A percentile compares a stretch with the other conserved stretches of the same genome.
Conservation (phyloP, 495 filamentous ascomycete species). For the Penicillium samsonianum region DNA sequence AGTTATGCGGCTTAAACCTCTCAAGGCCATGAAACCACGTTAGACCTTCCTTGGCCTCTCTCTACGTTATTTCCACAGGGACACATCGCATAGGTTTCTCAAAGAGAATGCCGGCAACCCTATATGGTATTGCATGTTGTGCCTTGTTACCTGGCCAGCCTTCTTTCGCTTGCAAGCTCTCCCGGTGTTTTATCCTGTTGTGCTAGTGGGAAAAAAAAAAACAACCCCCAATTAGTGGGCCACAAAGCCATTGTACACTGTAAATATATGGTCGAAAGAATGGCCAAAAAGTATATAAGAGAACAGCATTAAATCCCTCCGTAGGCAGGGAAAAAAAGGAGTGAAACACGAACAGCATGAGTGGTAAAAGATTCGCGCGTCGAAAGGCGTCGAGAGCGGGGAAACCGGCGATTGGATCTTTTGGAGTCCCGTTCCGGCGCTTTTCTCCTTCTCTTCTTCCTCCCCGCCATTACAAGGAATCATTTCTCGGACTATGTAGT, state of each 20-base stretch:
- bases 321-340: background rate
- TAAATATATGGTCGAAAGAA: background rate
- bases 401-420: slow-evolving; percentile 39
- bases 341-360: slow-evolving; percentile 12
- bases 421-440: slow-evolving; percentile 39
- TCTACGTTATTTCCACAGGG: background rate
- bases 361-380: slow-evolving; percentile 27
- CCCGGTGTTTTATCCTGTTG: background rate
- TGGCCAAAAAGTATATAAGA: background rate
- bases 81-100: background rate
- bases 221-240: background rate
- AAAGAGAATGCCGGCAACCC: background rate
- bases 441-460: slow-evolving; percentile 38
- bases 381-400: slow-evolving; percentile 33
- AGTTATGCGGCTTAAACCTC: background rate
- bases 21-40: background rate
- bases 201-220: background rate
- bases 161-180: background rate
- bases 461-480: slow-evolving; percentile 33
- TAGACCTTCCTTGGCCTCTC: background rate
- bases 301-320: background rate
- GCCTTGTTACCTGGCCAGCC: background rate
- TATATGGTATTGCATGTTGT: background rate
- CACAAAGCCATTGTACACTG: slow-evolving; percentile 2
- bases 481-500: slow-evolving; percentile 49